A percentile compares a stretch with the other conserved stretches of the same genome.
phyloP scores from a whole-genome alignment of 1,284 basidiomycete genomes.

The Rhodotorula sp. region DNA sequence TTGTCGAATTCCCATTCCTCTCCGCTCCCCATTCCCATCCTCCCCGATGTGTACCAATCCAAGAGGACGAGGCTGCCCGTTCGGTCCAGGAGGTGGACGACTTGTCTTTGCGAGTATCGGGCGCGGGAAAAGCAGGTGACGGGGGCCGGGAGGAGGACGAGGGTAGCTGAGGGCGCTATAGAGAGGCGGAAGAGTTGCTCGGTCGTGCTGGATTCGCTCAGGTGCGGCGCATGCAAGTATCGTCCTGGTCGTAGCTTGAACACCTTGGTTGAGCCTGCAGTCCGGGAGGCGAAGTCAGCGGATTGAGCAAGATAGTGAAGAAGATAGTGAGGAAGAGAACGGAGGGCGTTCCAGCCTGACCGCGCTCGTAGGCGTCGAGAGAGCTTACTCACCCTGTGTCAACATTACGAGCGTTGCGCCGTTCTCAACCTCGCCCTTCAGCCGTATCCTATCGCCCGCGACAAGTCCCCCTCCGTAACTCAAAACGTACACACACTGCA shows the following conservation, averaged over 20 bases:
- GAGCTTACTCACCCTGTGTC: slow-evolving; percentile 64
- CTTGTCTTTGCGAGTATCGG: slow-evolving; percentile 75
- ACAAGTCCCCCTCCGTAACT: slow-evolving; percentile 93
- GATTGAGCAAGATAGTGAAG: neutral
- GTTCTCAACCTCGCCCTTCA: slow-evolving; percentile 63
- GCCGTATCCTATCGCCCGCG: slow-evolving; percentile 71
- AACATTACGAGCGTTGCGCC: slow-evolving; percentile 63
- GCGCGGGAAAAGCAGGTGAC: slow-evolving; percentile 87
- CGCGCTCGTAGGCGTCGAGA: too few relatives aligned
- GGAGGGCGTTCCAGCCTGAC: neutral
- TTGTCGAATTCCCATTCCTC: slow-evolving; percentile 86
- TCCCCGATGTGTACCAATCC: slow-evolving; percentile 89
- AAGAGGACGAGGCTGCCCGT: slow-evolving; percentile 58
- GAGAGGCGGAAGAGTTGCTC: slow-evolving; percentile 60
- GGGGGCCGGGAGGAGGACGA: slow-evolving; percentile 83
- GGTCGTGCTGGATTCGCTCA: slow-evolving; percentile 45
- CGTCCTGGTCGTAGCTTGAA: slow-evolving; percentile 68
- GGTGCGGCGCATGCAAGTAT: slow-evolving; percentile 41
- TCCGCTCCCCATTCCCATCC: slow-evolving; percentile 46
- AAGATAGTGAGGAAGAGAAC: neutral
- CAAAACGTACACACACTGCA: slow-evolving; percentile 75
- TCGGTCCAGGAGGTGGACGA: slow-evolving; percentile 61
- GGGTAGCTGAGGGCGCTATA: slow-evolving; percentile 57
- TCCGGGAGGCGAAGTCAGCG: neutral
- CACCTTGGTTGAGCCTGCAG: slow-evolving; percentile 79